phyloP scores from a whole-genome alignment of 352 stramenopile genomes.

The Pythium utonaiense region DNA sequence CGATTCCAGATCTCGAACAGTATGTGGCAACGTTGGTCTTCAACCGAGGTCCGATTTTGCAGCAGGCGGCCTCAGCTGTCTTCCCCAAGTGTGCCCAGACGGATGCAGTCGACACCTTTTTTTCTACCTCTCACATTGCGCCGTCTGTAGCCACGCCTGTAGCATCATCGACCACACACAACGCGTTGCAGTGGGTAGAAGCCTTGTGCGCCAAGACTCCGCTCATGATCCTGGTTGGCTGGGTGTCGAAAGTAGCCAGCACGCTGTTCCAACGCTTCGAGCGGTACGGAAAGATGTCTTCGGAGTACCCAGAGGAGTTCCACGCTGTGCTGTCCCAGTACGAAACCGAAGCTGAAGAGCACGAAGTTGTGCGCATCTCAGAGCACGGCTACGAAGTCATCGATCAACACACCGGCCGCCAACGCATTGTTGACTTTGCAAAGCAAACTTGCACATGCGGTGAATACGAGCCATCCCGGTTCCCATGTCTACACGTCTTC shows the following conservation, averaged over 20 bases:
- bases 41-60: slow-evolving; percentile 56
- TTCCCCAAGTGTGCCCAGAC: slow-evolving; percentile 61
- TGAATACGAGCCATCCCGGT: slow-evolving; percentile 68
- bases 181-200: slow-evolving; percentile 62
- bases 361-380: slow-evolving; percentile 61
- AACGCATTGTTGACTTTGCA: slow-evolving; percentile 70
- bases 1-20: slow-evolving; percentile 56
- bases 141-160: not conserved
- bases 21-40: slow-evolving; percentile 55
- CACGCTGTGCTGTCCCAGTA: slow-evolving; percentile 62
- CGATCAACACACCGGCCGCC: slow-evolving; percentile 52
- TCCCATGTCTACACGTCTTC: slow-evolving; percentile 79
- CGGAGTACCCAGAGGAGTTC: slow-evolving; percentile 75
- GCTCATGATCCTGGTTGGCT: slow-evolving; percentile 76
- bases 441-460: slow-evolving; percentile 75
- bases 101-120: slow-evolving; percentile 58
- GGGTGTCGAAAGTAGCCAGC: slow-evolving; percentile 76
- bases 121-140: slow-evolving; percentile 19
- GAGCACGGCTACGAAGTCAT: slow-evolving; percentile 80
- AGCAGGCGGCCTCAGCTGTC: slow-evolving; percentile 31
- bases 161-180: not conserved
- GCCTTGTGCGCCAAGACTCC: slow-evolving; percentile 56
- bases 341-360: slow-evolving; percentile 49
- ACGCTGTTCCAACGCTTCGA: slow-evolving; percentile 72
- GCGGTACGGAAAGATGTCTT: slow-evolving; percentile 65